These are phyloP conservation scores for Phytophthora citrophthora DNA, from an alignment of 352 stramenopile genomes.

Conservation along the genomic window DNA sequence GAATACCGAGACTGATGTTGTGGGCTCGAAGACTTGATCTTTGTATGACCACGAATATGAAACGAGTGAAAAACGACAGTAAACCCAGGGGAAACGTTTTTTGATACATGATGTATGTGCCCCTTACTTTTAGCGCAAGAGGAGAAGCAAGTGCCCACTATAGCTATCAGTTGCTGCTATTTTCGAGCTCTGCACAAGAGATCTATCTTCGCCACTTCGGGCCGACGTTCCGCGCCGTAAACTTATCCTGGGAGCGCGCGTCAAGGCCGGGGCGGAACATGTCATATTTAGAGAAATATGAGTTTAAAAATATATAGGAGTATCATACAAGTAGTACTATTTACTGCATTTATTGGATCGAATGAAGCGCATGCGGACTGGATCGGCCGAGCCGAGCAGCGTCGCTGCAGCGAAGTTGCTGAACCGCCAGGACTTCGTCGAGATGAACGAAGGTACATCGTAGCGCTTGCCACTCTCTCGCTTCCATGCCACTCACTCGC, in stretches of 20 bases:
- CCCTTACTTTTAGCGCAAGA: too few relatives aligned
- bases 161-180: background rate
- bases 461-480: background rate
- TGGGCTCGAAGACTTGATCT: conserved; percentile 11
- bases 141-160: too few relatives aligned
- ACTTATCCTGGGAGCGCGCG: background rate
- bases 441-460: conserved; percentile 54
- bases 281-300: background rate
- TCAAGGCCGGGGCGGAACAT: conserved; percentile 12
- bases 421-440: conserved; percentile 53
- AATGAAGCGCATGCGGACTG: conserved; percentile 30
- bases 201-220: background rate
- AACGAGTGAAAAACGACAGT: background rate
- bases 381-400: conserved; percentile 10
- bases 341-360: background rate
- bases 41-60: conserved; percentile 10
- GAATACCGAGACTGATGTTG: conserved; percentile 24
- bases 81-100: background rate
- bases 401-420: conserved; percentile 27
- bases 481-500: background rate
- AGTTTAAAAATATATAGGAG: too few relatives aligned
- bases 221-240: background rate
- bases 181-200: background rate
- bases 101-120: too few relatives aligned
- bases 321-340: too few relatives aligned